Percentiles rank a stretch among this genome's conserved stretches.
Evolutionary conservation across 192 early-diverging fungal species (phyloP).

Genomic region (Coemansia sp.): DNA sequence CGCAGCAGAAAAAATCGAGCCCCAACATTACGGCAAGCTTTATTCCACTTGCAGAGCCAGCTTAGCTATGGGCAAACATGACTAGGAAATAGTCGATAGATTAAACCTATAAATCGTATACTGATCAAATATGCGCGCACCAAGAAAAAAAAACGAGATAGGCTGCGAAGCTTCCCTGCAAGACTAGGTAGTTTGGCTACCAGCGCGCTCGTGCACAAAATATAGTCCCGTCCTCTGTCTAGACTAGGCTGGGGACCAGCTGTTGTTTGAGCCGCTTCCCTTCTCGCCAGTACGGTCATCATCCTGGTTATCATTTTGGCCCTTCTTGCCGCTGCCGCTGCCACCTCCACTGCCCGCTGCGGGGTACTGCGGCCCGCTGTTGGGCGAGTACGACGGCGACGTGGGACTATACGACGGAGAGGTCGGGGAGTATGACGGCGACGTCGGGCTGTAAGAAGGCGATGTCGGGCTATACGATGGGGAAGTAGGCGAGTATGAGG

Average conservation of each 20-base stretch:
- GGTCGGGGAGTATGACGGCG: slow-evolving; percentile 61
- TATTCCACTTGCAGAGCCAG: too few relatives aligned
- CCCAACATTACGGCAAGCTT: too few relatives aligned
- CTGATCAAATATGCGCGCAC: too few relatives aligned
- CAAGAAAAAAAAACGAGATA: too few relatives aligned
- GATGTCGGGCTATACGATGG: slow-evolving; percentile 64
- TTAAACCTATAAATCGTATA: too few relatives aligned
- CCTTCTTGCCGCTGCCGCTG: slow-evolving; percentile 8
- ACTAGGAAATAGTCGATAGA: too few relatives aligned
- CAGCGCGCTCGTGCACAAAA: not conserved
- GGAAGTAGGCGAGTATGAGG: slow-evolving; percentile 63
- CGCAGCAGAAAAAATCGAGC: too few relatives aligned
- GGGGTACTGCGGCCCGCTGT: slow-evolving; percentile 14
- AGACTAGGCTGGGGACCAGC: slow-evolving; percentile 44
- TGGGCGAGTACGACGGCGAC: slow-evolving; percentile 59
- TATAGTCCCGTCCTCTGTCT: too few relatives aligned
- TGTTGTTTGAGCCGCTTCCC: slow-evolving; percentile 12
- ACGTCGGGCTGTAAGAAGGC: slow-evolving; percentile 60
- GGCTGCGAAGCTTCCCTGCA: too few relatives aligned
- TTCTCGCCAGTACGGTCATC: too few relatives aligned
- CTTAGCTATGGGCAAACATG: too few relatives aligned
- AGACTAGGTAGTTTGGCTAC: not conserved
- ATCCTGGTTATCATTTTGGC: too few relatives aligned
- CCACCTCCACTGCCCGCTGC: not conserved
- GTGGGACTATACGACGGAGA: slow-evolving; percentile 47